Conservation (phyloP, 352 stramenopile genomes). For the Globisporangium apiculatum region DNA sequence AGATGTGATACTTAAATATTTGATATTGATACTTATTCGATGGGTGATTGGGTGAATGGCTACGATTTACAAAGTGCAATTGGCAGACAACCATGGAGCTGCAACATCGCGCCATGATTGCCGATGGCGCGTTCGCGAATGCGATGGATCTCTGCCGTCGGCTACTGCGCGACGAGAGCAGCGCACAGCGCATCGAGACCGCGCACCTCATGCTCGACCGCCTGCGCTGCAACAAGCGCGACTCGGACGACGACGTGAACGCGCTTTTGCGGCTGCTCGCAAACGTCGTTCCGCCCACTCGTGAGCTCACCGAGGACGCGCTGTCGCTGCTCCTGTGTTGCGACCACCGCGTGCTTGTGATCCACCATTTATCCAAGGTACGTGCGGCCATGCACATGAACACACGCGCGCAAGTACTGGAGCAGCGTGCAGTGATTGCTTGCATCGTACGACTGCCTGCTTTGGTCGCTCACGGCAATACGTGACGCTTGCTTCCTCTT, state of each 20-base stretch:
- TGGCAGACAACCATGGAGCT: constrained; percentile 8
- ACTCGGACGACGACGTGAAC: constrained; percentile 66
- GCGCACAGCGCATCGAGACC: constrained; percentile 30
- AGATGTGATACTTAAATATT: background rate
- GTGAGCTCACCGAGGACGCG: constrained; percentile 66
- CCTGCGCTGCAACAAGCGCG: constrained; percentile 34
- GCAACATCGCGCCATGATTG: constrained; percentile 35
- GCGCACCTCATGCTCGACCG: constrained; percentile 66
- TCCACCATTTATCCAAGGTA: constrained; percentile 78
- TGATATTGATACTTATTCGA: no score
- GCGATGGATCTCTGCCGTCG: constrained; percentile 45
- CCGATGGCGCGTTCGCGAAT: constrained; percentile 34
- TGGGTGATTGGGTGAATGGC: background rate
- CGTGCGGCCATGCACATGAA: no score
- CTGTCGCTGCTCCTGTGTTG: constrained; percentile 65
- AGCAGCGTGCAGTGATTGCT: background rate
- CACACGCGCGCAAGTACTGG: no score
- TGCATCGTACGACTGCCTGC: no score
- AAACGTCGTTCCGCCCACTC: constrained; percentile 66
- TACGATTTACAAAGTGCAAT: background rate
- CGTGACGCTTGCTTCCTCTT: no score
- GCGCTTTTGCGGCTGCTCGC: constrained; percentile 61
- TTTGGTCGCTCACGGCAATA: background rate
- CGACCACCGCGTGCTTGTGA: constrained; percentile 67
- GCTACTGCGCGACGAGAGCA: constrained; percentile 41